phyloP scores from a whole-genome alignment of 306 rosid genomes.

The Sindora glabra region DNA sequence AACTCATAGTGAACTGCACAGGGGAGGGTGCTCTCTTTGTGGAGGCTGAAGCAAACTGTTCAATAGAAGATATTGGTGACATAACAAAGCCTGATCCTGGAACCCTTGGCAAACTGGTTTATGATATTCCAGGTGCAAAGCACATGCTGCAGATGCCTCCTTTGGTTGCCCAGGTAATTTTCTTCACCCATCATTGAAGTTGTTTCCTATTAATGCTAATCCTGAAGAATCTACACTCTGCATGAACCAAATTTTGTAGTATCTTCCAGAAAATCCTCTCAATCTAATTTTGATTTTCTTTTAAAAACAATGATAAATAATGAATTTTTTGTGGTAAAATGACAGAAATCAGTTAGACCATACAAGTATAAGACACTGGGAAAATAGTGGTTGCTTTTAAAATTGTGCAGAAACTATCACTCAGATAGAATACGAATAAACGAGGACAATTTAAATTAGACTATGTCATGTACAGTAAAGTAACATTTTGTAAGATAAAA shows the following conservation, averaged over 20 bases:
- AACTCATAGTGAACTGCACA: slow-evolving; percentile 74
- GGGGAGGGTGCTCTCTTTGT: slow-evolving; percentile 86
- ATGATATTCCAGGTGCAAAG: slow-evolving; percentile 76
- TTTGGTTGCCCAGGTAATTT: slow-evolving; percentile 72
- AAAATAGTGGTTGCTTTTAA: no score
- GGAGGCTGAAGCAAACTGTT: slow-evolving; percentile 78
- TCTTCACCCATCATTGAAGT: slow-evolving; percentile 24
- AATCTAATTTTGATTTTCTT: not conserved
- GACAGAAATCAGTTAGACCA: no score
- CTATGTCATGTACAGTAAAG: no score
- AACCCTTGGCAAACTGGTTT: slow-evolving; percentile 76
- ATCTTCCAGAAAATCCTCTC: not conserved
- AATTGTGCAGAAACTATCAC: no score
- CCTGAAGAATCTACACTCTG: slow-evolving; percentile 25
- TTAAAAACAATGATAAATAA: not conserved
- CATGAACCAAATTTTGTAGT: no score
- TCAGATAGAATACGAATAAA: no score
- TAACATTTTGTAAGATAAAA: no score
- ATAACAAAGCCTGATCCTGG: slow-evolving; percentile 70
- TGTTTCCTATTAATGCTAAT: slow-evolving; percentile 30
- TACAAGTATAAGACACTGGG: no score
- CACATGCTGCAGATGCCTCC: slow-evolving; percentile 88
- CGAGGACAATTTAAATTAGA: no score
- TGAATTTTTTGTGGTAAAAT: not conserved
- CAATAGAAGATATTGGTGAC: slow-evolving; percentile 63